These are phyloP conservation scores for Coemansia asiatica DNA, from an alignment of 192 early-diverging fungal species.

Conservation along the genomic window DNA sequence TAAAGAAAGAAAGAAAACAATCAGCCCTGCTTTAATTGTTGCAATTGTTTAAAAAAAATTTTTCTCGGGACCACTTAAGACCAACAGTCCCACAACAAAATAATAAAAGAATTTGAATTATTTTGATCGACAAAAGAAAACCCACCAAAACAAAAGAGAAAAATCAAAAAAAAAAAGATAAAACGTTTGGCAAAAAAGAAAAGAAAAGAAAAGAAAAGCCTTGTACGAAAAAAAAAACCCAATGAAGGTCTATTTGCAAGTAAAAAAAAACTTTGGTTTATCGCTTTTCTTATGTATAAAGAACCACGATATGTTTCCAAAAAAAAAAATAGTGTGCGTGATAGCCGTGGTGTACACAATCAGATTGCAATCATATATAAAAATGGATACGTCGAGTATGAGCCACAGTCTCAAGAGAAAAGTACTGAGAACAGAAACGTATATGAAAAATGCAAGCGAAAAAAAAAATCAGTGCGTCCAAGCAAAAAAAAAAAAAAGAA, in stretches of 20 bases:
- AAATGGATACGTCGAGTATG: neutral
- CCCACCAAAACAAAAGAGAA: neutral
- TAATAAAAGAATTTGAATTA: constrained; percentile 12
- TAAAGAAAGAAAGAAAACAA: constrained; percentile 5
- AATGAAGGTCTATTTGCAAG: too few relatives aligned
- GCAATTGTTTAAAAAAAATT: neutral
- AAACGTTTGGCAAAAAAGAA: constrained; percentile 2
- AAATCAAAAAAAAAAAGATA: constrained; percentile 8
- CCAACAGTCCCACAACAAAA: too few relatives aligned
- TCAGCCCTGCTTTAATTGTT: neutral
- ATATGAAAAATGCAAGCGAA: neutral
- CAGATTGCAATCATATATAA: constrained; percentile 1
- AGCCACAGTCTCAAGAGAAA: neutral
- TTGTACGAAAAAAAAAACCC: neutral
- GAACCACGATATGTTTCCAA: too few relatives aligned
- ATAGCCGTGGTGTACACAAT: neutral
- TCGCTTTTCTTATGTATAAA: too few relatives aligned
- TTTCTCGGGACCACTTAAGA: too few relatives aligned
- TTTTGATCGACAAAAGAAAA: neutral
- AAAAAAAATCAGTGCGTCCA: neutral
- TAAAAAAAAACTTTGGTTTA: neutral
- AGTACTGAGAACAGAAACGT: neutral
- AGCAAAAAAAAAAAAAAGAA: too few relatives aligned
- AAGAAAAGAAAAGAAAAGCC: constrained; percentile 2
- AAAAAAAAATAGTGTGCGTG: too few relatives aligned